A percentile compares a stretch with the other conserved stretches of the same genome.
These are phyloP conservation scores for Xylaria palmicola DNA, from an alignment of 495 filamentous ascomycete genomes.

Conservation along the genomic window DNA sequence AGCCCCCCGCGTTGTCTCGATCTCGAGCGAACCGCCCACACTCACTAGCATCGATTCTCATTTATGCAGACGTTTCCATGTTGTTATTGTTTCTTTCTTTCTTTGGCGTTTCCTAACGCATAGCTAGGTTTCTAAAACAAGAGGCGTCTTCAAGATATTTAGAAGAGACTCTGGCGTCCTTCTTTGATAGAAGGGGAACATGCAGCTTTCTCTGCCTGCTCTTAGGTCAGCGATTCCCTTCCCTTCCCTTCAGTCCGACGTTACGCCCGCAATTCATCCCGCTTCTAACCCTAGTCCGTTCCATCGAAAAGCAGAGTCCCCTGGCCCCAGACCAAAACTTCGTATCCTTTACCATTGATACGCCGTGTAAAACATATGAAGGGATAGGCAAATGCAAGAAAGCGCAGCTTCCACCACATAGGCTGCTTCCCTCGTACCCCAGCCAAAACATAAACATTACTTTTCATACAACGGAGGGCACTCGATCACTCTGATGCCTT, in stretches of 20 bases:
- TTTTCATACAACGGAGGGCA: conserved; percentile 14
- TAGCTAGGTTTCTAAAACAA: background rate
- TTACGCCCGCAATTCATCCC: background rate
- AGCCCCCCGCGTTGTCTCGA: too few relatives aligned
- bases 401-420: background rate
- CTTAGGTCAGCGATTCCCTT: background rate
- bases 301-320: background rate
- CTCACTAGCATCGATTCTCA: too few relatives aligned
- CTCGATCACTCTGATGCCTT: background rate
- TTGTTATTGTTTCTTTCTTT: too few relatives aligned
- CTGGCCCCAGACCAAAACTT: background rate
- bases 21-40: too few relatives aligned
- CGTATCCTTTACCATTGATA: conserved; percentile 2
- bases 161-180: background rate
- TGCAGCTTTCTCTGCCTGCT: too few relatives aligned
- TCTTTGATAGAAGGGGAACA: too few relatives aligned
- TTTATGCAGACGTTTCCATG: too few relatives aligned
- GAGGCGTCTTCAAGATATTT: background rate
- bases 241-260: background rate
- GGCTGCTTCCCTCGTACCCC: background rate
- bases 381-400: background rate
- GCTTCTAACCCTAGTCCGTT: background rate
- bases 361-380: background rate
- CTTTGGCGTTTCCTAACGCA: background rate
- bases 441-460: conserved; percentile 8